Percentiles rank a stretch among this genome's conserved stretches.
phyloP scores from a whole-genome alignment of 2,329 filamentous ascomycete genomes.

The Sclerotinia sclerotiorum region DNA sequence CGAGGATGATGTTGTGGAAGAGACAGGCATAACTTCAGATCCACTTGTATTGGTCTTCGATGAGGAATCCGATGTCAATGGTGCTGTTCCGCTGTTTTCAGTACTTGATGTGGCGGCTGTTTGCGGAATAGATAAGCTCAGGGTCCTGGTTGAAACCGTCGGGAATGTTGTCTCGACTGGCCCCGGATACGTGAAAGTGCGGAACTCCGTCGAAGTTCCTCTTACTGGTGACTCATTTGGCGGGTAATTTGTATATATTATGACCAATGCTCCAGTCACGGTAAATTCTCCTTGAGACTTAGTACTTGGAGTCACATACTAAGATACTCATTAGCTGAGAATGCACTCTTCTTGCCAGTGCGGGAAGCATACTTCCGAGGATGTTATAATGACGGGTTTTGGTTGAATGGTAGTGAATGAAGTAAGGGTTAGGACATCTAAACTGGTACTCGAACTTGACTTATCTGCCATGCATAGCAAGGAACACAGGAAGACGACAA shows the following conservation, averaged over 20 bases:
- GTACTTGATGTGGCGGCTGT: background rate
- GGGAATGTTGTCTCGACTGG: background rate
- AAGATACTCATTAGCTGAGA: background rate
- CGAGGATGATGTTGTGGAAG: background rate
- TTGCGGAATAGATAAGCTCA: background rate
- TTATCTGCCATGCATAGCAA: background rate
- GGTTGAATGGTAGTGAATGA: background rate
- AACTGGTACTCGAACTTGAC: background rate
- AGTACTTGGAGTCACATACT: background rate
- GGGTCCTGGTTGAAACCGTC: background rate
- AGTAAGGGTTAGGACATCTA: background rate
- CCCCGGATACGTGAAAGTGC: background rate
- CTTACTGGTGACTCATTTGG: background rate
- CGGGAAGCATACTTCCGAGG: constrained; percentile 7
- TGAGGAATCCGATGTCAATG: background rate
- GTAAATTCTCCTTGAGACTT: background rate
- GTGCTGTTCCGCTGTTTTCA: background rate
- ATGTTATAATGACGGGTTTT: background rate
- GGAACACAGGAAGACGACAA: background rate
- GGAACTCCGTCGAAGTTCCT: background rate
- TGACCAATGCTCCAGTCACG: background rate
- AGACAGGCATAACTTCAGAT: background rate
- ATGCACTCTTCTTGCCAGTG: background rate
- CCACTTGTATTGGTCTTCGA: background rate
- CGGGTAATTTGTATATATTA: constrained; percentile 4